These are phyloP conservation scores for Epichloe brachyelytri DNA, from an alignment of 2,329 filamentous ascomycete genomes.

Conservation along the genomic window DNA sequence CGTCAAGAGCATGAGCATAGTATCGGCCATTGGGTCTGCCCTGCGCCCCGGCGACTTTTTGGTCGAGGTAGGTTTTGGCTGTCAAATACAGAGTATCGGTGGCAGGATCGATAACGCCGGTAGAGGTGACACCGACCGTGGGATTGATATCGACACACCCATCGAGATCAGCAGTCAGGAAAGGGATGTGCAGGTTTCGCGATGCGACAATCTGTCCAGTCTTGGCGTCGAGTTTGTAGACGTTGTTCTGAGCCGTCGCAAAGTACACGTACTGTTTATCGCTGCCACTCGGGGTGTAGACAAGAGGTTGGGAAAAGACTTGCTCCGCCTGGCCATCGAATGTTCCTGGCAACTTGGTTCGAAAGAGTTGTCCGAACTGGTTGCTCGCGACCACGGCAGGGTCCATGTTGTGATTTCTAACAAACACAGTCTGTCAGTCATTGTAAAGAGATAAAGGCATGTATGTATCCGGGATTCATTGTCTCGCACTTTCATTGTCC, in stretches of 20 bases:
- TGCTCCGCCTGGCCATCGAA: constrained; percentile 38
- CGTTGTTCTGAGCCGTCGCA: constrained; percentile 43
- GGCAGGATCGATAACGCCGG: constrained; percentile 31
- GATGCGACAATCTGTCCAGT: constrained; percentile 36
- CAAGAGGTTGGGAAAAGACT: constrained; percentile 36
- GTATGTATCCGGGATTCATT: too few relatives aligned
- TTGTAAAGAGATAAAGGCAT: too few relatives aligned
- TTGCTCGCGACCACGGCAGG: constrained; percentile 41
- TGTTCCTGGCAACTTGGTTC: constrained; percentile 35
- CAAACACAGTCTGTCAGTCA: background rate
- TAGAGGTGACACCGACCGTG: constrained; percentile 32
- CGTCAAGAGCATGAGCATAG: constrained; percentile 25
- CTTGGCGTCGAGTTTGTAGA: constrained; percentile 43
- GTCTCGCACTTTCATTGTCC: too few relatives aligned
- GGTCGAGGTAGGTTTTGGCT: constrained; percentile 28
- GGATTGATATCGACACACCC: constrained; percentile 36
- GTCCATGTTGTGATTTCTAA: constrained; percentile 48
- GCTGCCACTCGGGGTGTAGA: constrained; percentile 34
- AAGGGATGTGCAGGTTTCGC: constrained; percentile 35
- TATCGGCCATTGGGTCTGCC: constrained; percentile 22
- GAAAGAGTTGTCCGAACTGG: constrained; percentile 43
- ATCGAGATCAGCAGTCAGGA: constrained; percentile 33
- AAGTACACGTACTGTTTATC: constrained; percentile 40
- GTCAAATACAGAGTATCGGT: constrained; percentile 32
- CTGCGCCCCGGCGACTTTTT: constrained; percentile 18